These are phyloP conservation scores for Amborella trichopoda DNA, from an alignment of 164 flowering plant species.

Conservation along the genomic window DNA sequence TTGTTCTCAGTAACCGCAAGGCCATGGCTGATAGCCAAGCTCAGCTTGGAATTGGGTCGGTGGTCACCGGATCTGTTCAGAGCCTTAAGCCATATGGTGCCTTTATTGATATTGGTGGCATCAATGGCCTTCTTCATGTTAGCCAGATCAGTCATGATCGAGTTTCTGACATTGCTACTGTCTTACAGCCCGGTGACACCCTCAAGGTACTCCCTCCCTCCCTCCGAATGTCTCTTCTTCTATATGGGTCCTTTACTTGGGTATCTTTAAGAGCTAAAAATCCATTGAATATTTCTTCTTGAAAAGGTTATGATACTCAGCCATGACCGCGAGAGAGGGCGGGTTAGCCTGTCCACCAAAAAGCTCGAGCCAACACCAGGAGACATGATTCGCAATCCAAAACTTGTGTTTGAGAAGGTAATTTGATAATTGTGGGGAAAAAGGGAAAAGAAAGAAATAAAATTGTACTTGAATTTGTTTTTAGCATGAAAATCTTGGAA, in stretches of 20 bases:
- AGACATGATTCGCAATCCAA: slow-evolving; percentile 97
- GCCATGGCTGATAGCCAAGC: slow-evolving; percentile 97
- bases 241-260: background rate
- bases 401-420: slow-evolving; percentile 97
- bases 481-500: background rate
- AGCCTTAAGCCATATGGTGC: slow-evolving; percentile 97
- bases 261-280: background rate
- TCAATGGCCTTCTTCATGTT: slow-evolving; percentile 95
- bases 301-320: slow-evolving; percentile 85
- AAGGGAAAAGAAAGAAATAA: background rate
- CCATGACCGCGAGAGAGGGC: slow-evolving; percentile 95
- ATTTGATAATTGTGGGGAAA: background rate
- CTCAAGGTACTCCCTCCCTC: too few species aligned
- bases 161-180: slow-evolving; percentile 83
- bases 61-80: slow-evolving; percentile 82
- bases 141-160: slow-evolving; percentile 99
- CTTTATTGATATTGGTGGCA: slow-evolving; percentile 95
- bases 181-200: slow-evolving; percentile 90
- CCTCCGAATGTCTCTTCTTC: too few species aligned
- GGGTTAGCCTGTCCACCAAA: slow-evolving; percentile 96
- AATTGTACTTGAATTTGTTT: background rate
- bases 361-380: slow-evolving; percentile 98
- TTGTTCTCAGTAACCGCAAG: slow-evolving; percentile 90
- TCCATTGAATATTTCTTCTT: slow-evolving; percentile 2
- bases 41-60: slow-evolving; percentile 95